Base-by-base conservation (phyloP, 2,329 filamentous ascomycete species). In the Cladorrhinum sp. region DNA sequence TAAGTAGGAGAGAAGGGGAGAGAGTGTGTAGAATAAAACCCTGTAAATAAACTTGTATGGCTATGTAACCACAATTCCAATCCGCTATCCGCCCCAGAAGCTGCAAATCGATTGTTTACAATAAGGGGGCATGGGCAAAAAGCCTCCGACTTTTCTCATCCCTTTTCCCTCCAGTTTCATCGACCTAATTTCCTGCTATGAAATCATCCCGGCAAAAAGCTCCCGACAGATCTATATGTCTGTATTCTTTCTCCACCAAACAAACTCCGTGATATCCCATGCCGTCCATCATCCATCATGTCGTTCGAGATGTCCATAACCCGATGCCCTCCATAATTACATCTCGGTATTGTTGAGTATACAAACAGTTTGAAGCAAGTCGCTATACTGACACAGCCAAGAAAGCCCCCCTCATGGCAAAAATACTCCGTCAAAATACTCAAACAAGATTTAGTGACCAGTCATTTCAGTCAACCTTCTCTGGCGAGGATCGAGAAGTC, bases 401-500 rank as follows among this genome's bases (percentile, higher is more conserved):
- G n/a, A 45, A 36, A 36, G 3, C 32, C 16, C 4, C 4, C 3
- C 20, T 45, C 16, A 3, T 45, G 41, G 41, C 36, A 45, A 18
- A 45, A 18, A 45, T 45, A 45, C 41, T 45, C 41, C 29, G 13
- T 32, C 29, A n/a, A 36, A 45, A 41, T 32, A 32, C 13, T 32
- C 36, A 45, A 45, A 45, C 18, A 45, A 22, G 13, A 45, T 4
- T 18, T 45, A 45, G 41, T 22, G 41, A 16, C 16, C 41, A 68
- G 27, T 65, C 22, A 50, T 68, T 55, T 73, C 69, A 4, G 74
- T 66, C 50, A 84, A 71, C 7, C 74, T 80, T 52, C 78, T 77
- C 69, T 87, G 84, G 23, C 85, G 80, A 57, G 85, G 85, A 70
- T 87, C 85, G 20, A 78, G 80, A 63, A 88, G 73, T 50, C 84